A percentile compares a stretch with the other conserved stretches of the same genome.
phyloP scores from a whole-genome alignment of 2,329 filamentous ascomycete genomes.

The Emmonsiellopsis sp. region DNA sequence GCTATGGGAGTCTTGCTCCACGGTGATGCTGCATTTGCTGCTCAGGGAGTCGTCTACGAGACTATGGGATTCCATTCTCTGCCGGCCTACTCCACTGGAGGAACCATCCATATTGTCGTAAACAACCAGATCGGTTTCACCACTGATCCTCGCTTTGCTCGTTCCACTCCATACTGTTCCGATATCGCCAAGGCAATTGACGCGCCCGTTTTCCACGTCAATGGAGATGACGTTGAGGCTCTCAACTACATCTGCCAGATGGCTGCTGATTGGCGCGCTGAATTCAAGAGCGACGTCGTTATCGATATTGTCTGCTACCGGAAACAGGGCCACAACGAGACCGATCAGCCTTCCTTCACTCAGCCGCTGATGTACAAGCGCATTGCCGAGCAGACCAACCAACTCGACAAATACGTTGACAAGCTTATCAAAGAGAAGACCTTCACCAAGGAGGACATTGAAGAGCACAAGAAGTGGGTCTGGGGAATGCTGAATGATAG shows the following conservation, averaged over 20 bases:
- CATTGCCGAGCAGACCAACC: constrained; percentile 72
- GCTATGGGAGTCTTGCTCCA: constrained; percentile 96
- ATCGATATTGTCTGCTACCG: constrained; percentile 98
- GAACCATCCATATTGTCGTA: constrained; percentile 92
- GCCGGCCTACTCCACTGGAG: constrained; percentile 91
- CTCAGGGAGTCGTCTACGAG: constrained; percentile 95
- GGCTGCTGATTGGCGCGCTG: constrained; percentile 92
- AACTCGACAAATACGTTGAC: constrained; percentile 84
- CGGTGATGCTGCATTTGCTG: constrained; percentile 94
- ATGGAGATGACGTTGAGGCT: constrained; percentile 95
- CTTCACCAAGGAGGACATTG: constrained; percentile 94
- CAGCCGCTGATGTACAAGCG: constrained; percentile 99
- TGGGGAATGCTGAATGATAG: constrained; percentile 99
- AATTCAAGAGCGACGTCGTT: constrained; percentile 97
- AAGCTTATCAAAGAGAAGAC: constrained; percentile 81
- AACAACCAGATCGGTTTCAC: constrained; percentile 99
- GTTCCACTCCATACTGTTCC: constrained; percentile 96
- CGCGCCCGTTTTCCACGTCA: constrained; percentile 97
- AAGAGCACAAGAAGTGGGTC: constrained; percentile 99
- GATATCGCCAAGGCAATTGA: constrained; percentile 99
- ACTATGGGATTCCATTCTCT: constrained; percentile 96
- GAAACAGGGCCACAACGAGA: constrained; percentile 99
- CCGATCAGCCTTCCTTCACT: constrained; percentile 98
- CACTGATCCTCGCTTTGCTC: constrained; percentile 92
- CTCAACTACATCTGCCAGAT: constrained; percentile 98